Evolutionary conservation across 2,329 filamentous ascomycete species (phyloP), one percentile per base, ranked within the genome.

Genomic region (Colletotrichum incanum): DNA sequence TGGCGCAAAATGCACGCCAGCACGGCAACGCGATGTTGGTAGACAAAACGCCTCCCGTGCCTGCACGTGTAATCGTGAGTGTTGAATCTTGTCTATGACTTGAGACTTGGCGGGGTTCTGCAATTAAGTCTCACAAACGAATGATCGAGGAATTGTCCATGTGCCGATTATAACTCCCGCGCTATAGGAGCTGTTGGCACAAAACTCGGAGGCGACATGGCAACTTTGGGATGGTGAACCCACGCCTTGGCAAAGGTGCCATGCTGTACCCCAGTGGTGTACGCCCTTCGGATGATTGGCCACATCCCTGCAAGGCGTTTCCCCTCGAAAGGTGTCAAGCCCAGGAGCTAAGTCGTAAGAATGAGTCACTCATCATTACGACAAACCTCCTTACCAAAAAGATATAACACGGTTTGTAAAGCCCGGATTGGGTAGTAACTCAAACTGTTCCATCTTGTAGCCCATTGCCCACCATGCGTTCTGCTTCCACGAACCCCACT

Each of bases 401-500:
- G 9, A 41, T 16, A 16, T 5, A 41, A 16, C 4, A 16, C 14
- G 4, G 39, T 16, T 41, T 16, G 14, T 2, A 16, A 16, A 14
- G 14, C 14, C 39, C 37, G 37, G 16, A 20, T 43, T 5, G 5
- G 41, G 3, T 7, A 52, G 14, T 14, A 49, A 12, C 5, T 26
- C 9, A 6, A 16, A 23, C 5, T 5, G 47, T 7, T 18, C 20
- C 26, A 8, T 9, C 7, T 11, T 26, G 3, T 14, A 3, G 2
- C 49, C 3, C 41, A 2, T 41, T 67, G 50, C 50, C 23, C 1
- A 75, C 49, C 43, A 78, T 79, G 77, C 76, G 76, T 62, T 16
- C 72, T 0, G 67, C 67, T 1, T 63, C 68, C 2, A 60, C 31
- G 9, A 64, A 65, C 43, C 81, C 78, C 37, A 86, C 85, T 1